phyloP scores from a whole-genome alignment of 768 basidiomycete genomes.

The Leucocoprinus leucothites region DNA sequence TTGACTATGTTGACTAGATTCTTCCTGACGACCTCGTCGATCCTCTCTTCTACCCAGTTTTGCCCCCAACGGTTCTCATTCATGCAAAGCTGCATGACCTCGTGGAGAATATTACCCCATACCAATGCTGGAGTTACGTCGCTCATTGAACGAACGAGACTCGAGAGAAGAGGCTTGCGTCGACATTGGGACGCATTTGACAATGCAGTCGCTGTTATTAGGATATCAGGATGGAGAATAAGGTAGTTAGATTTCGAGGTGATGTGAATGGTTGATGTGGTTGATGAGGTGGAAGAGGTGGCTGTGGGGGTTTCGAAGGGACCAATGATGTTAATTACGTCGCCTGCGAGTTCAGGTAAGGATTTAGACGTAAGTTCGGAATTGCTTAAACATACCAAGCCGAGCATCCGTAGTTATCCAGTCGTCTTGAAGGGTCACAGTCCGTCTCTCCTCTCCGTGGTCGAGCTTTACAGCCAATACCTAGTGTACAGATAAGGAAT shows the following conservation, averaged over 20 bases:
- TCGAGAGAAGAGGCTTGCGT: constrained; percentile 81
- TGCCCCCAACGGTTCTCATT: constrained; percentile 59
- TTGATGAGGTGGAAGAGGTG: constrained; percentile 31
- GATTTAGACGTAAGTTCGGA: not conserved
- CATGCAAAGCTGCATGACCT: constrained; percentile 84
- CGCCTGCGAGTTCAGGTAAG: constrained; percentile 44
- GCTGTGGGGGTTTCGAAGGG: constrained; percentile 24
- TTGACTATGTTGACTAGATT: constrained; percentile 61
- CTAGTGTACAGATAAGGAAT: constrained; percentile 27
- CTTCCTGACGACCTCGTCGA: constrained; percentile 51
- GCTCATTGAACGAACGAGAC: constrained; percentile 53
- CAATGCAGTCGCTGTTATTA: constrained; percentile 87
- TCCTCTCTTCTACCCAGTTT: constrained; percentile 54
- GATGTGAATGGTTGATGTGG: constrained; percentile 47
- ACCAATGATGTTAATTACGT: constrained; percentile 79
- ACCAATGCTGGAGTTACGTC: constrained; percentile 67
- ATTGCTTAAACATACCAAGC: constrained; percentile 39
- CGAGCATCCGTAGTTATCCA: constrained; percentile 69
- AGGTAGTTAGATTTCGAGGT: constrained; percentile 65
- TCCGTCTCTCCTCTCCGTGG: constrained; percentile 33
- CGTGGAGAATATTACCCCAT: constrained; percentile 93
- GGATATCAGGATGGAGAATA: constrained; percentile 89
- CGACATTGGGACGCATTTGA: constrained; percentile 80
- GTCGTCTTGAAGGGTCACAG: constrained; percentile 69
- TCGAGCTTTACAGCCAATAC: constrained; percentile 48